Evolutionary conservation across 306 rosid species (phyloP).

Genomic region (Prunus padus): DNA sequence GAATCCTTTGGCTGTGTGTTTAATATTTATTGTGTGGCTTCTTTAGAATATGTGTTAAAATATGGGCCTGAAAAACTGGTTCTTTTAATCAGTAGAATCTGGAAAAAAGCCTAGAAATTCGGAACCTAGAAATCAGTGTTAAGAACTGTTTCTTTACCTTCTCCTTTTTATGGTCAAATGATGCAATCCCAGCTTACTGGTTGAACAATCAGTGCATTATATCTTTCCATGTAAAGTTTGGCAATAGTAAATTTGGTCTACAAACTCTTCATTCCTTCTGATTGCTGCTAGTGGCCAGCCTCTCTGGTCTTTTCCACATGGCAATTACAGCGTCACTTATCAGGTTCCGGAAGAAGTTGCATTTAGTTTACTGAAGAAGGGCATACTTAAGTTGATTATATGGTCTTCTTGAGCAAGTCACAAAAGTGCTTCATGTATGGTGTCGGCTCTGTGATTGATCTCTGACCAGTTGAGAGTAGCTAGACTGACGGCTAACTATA

Average conservation of each 20-base stretch:
- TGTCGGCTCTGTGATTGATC: constrained; percentile 4
- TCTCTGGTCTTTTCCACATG: not conserved
- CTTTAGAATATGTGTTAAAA: not conserved
- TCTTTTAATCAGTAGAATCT: not conserved
- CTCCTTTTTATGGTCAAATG: not conserved
- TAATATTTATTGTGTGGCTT: not conserved
- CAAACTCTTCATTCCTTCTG: not conserved
- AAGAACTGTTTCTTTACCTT: not conserved
- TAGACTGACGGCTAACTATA: not conserved
- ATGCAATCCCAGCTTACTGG: not conserved
- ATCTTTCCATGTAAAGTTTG: not conserved
- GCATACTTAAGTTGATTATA: not conserved
- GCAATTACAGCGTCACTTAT: not conserved
- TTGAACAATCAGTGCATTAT: not conserved
- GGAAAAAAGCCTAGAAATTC: not conserved
- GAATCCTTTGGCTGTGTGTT: not conserved
- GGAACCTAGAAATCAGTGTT: not conserved
- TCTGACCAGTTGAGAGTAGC: not conserved
- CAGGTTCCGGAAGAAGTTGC: not conserved
- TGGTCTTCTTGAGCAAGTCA: not conserved
- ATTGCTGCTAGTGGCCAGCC: not conserved
- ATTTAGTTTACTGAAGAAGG: not conserved
- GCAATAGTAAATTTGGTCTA: not conserved
- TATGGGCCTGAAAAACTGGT: not conserved
- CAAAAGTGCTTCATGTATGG: not conserved